Percentiles rank a stretch among this genome's conserved stretches.
Conservation (phyloP, 129 eudicot genomes). For the Tanacetum coccineum region DNA sequence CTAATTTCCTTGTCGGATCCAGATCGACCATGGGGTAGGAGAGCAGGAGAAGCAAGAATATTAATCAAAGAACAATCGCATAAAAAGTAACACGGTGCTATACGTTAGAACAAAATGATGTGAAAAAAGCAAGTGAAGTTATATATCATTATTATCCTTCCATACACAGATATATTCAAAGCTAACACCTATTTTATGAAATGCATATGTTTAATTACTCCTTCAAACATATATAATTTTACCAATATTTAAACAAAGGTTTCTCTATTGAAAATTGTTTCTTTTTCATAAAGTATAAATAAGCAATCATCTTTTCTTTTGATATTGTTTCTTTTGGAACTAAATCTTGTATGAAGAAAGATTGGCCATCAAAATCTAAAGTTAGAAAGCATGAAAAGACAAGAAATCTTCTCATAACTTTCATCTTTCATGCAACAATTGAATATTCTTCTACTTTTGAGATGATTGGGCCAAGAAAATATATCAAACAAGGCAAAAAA, state of each 20-base stretch:
- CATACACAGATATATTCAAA: background rate
- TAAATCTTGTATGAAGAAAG: slow-evolving; percentile 42
- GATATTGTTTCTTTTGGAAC: slow-evolving; percentile 26
- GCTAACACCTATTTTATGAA: background rate
- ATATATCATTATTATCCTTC: background rate
- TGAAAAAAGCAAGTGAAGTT: background rate
- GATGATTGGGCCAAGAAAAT: slow-evolving; percentile 24
- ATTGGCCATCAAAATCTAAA: slow-evolving; percentile 43
- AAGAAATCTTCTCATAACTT: slow-evolving; percentile 37
- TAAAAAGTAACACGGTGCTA: background rate
- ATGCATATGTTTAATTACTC: background rate
- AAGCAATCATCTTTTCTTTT: slow-evolving; percentile 21
- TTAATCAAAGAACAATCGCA: background rate
- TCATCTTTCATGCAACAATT: slow-evolving; percentile 36
- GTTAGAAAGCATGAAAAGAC: slow-evolving; percentile 31
- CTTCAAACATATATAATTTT: too few relatives aligned
- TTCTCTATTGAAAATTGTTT: background rate
- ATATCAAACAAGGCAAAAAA: slow-evolving; percentile 13
- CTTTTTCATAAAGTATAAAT: slow-evolving; percentile 3
- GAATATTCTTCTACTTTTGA: slow-evolving; percentile 27
- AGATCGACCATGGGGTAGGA: background rate
- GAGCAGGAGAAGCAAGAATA: slow-evolving; percentile 13
- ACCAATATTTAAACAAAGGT: too few relatives aligned
- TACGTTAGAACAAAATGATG: background rate
- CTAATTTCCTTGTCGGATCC: background rate